Evolutionary conservation across 2,329 filamentous ascomycete species (phyloP).

Genomic region (Aureobasidium zeae): DNA sequence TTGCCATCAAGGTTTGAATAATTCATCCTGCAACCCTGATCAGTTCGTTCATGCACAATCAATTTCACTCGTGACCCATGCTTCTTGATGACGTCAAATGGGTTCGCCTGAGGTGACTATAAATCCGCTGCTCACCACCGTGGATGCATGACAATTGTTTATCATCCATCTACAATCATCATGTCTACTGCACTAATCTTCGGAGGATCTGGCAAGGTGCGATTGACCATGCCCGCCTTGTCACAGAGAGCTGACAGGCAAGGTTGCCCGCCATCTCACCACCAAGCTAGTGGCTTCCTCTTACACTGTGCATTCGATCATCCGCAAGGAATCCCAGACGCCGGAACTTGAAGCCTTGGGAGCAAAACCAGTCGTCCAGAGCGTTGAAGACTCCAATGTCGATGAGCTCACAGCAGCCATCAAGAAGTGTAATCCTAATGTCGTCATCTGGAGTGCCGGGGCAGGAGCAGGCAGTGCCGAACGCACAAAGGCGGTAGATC

Average conservation of each 20-base stretch:
- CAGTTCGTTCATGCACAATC: no score
- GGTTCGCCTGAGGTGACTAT: no score
- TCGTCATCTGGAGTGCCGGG: constrained; percentile 27
- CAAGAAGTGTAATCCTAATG: constrained; percentile 26
- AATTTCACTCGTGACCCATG: no score
- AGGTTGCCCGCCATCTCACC: constrained; percentile 29
- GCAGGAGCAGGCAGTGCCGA: constrained; percentile 37
- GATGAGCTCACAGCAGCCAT: constrained; percentile 33
- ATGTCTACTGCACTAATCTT: constrained; percentile 24
- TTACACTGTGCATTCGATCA: constrained; percentile 28
- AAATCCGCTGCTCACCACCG: no score
- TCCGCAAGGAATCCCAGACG: constrained; percentile 27
- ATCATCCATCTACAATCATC: no score
- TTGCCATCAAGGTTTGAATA: constrained; percentile 49
- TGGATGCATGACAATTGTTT: no score
- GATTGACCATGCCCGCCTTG: no score
- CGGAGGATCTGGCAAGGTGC: constrained; percentile 27
- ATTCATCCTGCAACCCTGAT: no score
- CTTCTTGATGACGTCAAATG: no score
- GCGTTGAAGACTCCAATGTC: constrained; percentile 33
- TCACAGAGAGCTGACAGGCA: constrained; percentile 11
- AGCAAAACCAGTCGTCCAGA: constrained; percentile 36
- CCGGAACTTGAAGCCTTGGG: constrained; percentile 33
- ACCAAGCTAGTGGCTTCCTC: constrained; percentile 21
- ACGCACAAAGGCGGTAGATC: constrained; percentile 50